Evolutionary conservation across 352 stramenopile species (phyloP).

Genomic region (Pythium phragmiticola): DNA sequence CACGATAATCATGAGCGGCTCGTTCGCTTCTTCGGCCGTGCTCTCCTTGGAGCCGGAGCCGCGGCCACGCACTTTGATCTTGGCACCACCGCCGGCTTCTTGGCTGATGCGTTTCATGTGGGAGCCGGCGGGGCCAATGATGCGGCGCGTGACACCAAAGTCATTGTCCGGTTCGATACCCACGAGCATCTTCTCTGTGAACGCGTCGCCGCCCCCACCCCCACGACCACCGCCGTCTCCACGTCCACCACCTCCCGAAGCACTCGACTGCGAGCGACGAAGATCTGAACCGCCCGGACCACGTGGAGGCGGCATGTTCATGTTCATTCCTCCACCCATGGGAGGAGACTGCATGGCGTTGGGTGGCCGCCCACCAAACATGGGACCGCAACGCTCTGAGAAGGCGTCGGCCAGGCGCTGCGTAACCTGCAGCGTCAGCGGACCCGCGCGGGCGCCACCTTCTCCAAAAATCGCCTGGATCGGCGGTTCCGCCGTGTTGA

Average conservation of each 20-base stretch:
- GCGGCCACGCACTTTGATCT: constrained; percentile 81
- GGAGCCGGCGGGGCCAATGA: constrained; percentile 74
- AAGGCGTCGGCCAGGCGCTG: constrained; percentile 77
- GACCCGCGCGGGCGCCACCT: constrained; percentile 51
- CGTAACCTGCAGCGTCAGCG: constrained; percentile 59
- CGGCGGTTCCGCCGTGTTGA: constrained; percentile 64
- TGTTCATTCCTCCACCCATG: constrained; percentile 10
- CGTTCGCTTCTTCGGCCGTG: constrained; percentile 60
- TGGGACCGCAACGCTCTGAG: constrained; percentile 54
- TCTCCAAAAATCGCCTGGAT: constrained; percentile 74
- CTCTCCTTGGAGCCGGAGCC: constrained; percentile 80
- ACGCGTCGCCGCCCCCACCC: constrained; percentile 22
- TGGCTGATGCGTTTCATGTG: constrained; percentile 89
- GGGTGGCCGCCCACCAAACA: constrained; percentile 35
- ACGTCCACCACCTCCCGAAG: constrained; percentile 12
- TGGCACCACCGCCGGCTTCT: constrained; percentile 75
- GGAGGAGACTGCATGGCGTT: constrained; percentile 34
- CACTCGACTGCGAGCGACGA: constrained; percentile 11
- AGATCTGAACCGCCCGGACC: constrained; percentile 7
- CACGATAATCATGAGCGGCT: constrained; percentile 82
- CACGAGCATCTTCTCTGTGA: constrained; percentile 77
- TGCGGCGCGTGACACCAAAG: constrained; percentile 80
- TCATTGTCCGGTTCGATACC: constrained; percentile 87
- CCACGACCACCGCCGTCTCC: constrained; percentile 4
- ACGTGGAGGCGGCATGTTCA: constrained; percentile 11